These are phyloP conservation scores for Amorphotheca resinae DNA, from an alignment of 495 filamentous ascomycete species.

Conservation along the genomic window DNA sequence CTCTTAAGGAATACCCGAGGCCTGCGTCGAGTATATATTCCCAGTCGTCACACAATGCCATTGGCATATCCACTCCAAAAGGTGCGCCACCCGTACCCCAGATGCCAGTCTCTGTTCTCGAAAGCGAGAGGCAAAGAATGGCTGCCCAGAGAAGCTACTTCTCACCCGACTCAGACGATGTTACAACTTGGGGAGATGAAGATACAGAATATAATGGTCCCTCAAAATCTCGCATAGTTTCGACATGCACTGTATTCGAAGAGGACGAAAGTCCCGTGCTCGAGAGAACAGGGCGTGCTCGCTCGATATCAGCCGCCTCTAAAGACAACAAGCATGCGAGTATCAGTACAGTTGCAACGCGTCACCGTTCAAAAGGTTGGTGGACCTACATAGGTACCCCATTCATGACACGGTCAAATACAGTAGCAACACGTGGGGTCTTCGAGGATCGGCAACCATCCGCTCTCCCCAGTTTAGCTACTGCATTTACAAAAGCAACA, in stretches of 20 bases:
- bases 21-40: constrained; percentile 59
- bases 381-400: constrained; percentile 81
- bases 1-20: background rate
- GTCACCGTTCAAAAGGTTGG: constrained; percentile 56
- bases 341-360: constrained; percentile 32
- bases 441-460: constrained; percentile 21
- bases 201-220: constrained; percentile 17
- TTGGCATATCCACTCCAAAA: background rate
- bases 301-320: constrained; percentile 16
- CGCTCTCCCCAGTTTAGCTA: constrained; percentile 22
- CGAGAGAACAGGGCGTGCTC: constrained; percentile 16
- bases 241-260: constrained; percentile 41
- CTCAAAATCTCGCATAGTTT: constrained; percentile 27
- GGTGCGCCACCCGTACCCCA: constrained; percentile 16
- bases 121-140: constrained; percentile 16
- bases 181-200: constrained; percentile 10
- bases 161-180: constrained; percentile 20
- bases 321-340: constrained; percentile 9
- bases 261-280: constrained; percentile 35
- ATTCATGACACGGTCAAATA: constrained; percentile 40
- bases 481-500: constrained; percentile 22
- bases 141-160: constrained; percentile 19
- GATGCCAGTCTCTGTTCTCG: constrained; percentile 12
- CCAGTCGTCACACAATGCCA: constrained; percentile 34
- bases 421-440: constrained; percentile 22